Conservation (phyloP, 257 asterid species). For the Lantana camara region DNA sequence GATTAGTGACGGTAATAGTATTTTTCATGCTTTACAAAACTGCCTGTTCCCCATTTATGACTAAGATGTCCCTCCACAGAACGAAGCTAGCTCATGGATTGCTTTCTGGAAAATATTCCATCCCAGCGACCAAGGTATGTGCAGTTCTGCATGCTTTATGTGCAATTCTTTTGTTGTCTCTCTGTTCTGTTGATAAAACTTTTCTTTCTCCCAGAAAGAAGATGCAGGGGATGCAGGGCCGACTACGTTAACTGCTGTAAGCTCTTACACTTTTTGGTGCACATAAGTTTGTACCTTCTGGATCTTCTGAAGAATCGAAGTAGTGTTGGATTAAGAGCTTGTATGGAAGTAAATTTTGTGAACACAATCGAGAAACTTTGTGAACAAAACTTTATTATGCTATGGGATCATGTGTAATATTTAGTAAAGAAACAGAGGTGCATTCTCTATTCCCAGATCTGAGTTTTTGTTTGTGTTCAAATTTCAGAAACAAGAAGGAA, state of each 20-base stretch:
- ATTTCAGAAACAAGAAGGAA: conserved; percentile 92
- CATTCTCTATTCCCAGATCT: conserved; percentile 21
- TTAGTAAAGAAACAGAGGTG: conserved; percentile 5
- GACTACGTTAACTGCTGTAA: conserved; percentile 46
- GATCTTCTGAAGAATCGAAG: conserved; percentile 6
- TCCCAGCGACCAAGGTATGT: conserved; percentile 71
- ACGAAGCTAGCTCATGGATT: conserved; percentile 93
- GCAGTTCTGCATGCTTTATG: conserved; percentile 18
- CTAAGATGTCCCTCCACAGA: conserved; percentile 43
- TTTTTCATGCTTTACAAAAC: background rate
- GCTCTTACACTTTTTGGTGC: conserved; percentile 18
- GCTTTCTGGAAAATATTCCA: conserved; percentile 92
- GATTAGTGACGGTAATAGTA: background rate
- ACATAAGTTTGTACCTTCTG: conserved; percentile 1
- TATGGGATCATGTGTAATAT: conserved; percentile 2
- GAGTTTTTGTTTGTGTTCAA: conserved; percentile 27
- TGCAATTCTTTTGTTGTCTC: conserved; percentile 6
- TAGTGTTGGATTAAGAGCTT: conserved; percentile 9
- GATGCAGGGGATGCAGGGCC: conserved; percentile 42
- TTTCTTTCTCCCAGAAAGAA: conserved; percentile 45
- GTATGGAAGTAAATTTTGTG: conserved; percentile 8
- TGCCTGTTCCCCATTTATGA: conserved; percentile 15
- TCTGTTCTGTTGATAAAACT: conserved; percentile 24
- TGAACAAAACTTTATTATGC: conserved; percentile 5
- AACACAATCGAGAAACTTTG: background rate